Evolutionary conservation across 139 green algal genomes (phyloP), one percentile per base, ranked within the genome.

Genomic region (Coelastrella sp.): DNA sequence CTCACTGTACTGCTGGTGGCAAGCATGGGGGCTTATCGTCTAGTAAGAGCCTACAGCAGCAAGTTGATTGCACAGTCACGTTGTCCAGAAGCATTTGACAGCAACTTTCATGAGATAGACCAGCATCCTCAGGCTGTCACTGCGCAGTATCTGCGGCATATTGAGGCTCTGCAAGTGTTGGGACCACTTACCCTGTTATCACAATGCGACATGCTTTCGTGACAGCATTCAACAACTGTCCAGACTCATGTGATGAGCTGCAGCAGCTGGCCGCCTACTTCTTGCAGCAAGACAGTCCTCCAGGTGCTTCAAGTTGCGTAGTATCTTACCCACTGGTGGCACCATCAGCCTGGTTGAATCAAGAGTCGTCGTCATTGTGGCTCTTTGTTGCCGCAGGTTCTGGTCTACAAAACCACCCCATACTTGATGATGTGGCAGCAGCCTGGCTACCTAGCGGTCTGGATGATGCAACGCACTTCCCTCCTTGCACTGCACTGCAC

Each of bases 401-500:
- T 90, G 17, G 58, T 81, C 1, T 90, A 90, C 59, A 27, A 63
- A n/a, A 56, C 14, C 20, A 74, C 24, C 20, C 73, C 85, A 7
- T 83, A 68, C 57, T 61, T 57, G n/a, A 78, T 84, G 8, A 66
- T 90, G 59, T 90, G 85, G 85, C 24, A 74, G 25, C 12, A 78
- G 57, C 85, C 58, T 12, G 85, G 85, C 4, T 90, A 84, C 59
- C 22, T 22, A 22, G 56, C 73, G 8, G 10, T 90, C 7, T 90
- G 85, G 85, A 25, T 90, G 9, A 56, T 84, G 14, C 74, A 83
- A 59, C 85, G 85, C 7, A n/a, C 84, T 56, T 80, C 20, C 57
- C 59, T 90, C 14, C 59, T 90, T 35, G 22, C 57, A 25, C 25
- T 90, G 14, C 85, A 90, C 24, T 90, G 85, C 58, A 35, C 35